Conservation (phyloP, 768 basidiomycete genomes). For the Cystofilobasidium capitatum region DNA sequence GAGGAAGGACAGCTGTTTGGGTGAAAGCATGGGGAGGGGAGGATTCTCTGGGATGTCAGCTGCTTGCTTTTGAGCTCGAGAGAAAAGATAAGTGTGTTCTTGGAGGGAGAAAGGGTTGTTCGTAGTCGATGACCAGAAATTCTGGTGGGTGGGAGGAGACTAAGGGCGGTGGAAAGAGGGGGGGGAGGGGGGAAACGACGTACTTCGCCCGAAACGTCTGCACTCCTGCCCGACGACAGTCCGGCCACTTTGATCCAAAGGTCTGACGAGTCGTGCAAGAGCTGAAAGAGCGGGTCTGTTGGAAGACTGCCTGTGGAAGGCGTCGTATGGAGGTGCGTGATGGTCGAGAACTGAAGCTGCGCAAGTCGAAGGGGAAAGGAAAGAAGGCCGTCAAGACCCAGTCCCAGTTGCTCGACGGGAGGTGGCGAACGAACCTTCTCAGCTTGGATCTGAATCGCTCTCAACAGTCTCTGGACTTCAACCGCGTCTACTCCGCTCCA, state of each 20-base stretch:
- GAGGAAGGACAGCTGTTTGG: conserved; percentile 16
- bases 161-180: background rate
- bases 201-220: conserved; percentile 25
- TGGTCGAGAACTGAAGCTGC: background rate
- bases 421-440: background rate
- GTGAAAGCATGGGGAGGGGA: no score
- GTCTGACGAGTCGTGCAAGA: conserved; percentile 9
- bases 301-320: conserved; percentile 1
- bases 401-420: background rate
- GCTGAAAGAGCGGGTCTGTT: conserved; percentile 12
- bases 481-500: conserved; percentile 23
- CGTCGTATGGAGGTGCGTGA: conserved; percentile 11
- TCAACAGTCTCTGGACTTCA: conserved; percentile 9
- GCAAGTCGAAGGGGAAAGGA: no score
- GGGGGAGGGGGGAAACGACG: background rate
- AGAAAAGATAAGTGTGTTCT: background rate
- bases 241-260: conserved; percentile 15
- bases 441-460: conserved; percentile 5
- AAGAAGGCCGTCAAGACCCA: background rate
- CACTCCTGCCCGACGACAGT: conserved; percentile 8
- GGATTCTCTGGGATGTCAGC: no score
- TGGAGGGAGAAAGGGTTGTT: background rate
- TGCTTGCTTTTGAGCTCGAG: no score
- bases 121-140: no score
- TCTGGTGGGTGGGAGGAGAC: background rate